Evolutionary conservation across 2,329 filamentous ascomycete genomes (phyloP).

Genomic region (Penicillium sp.): DNA sequence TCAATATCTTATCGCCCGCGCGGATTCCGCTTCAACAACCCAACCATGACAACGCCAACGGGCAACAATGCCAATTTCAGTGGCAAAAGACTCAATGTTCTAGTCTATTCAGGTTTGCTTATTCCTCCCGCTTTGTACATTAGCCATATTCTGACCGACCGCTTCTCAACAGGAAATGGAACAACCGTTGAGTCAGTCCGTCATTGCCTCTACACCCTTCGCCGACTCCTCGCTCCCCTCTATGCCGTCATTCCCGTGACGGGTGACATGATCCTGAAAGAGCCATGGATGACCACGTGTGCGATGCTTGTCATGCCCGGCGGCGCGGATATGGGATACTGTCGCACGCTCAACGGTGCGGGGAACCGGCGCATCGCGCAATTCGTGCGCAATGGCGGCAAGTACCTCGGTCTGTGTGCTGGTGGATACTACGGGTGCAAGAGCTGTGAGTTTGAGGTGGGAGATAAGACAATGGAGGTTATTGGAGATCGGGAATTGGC

Average conservation of each 20-base stretch:
- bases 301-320: constrained; percentile 90
- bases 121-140: constrained; percentile 27
- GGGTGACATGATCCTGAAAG: constrained; percentile 77
- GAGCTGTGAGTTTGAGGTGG: constrained; percentile 89
- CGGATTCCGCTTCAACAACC: constrained; percentile 10
- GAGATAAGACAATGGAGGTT: constrained; percentile 78
- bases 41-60: constrained; percentile 35
- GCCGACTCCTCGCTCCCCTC: constrained; percentile 80
- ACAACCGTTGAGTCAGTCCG: constrained; percentile 85
- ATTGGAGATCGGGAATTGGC: constrained; percentile 79
- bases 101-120: constrained; percentile 81
- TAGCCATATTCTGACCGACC: constrained; percentile 31
- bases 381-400: constrained; percentile 81
- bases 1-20: constrained; percentile 24
- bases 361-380: constrained; percentile 83
- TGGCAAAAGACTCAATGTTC: constrained; percentile 76
- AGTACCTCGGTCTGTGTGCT: constrained; percentile 89
- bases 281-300: constrained; percentile 87
- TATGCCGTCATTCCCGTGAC: constrained; percentile 90
- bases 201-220: constrained; percentile 84
- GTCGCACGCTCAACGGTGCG: constrained; percentile 79
- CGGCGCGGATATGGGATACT: constrained; percentile 91
- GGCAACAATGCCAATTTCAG: constrained; percentile 53
- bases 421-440: constrained; percentile 87
- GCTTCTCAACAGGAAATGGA: constrained; percentile 66